Percentiles rank a stretch among this genome's conserved stretches.
Conservation (phyloP, 2,329 filamentous ascomycete species). For the Colletotrichum sp. region DNA sequence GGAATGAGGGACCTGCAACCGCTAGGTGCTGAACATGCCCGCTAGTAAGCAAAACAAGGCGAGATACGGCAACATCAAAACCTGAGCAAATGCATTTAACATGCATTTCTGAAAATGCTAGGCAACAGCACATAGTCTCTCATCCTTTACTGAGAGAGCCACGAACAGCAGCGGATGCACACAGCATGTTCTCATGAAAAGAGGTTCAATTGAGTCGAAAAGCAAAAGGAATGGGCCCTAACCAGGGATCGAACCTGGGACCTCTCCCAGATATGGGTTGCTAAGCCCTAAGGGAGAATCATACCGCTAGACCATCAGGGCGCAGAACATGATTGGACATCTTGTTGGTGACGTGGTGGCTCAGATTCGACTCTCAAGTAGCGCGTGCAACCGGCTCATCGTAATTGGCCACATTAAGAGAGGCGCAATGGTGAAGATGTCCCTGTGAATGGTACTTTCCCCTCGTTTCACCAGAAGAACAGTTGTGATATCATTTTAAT, state of each 20-base stretch:
- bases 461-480: not conserved
- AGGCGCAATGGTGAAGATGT: not conserved
- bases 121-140: too few relatives aligned
- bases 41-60: too few relatives aligned
- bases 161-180: too few relatives aligned
- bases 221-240: not conserved
- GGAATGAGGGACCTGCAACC: too few relatives aligned
- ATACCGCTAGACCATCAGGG: not conserved
- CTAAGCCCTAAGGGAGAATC: not conserved
- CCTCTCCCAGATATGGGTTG: not conserved
- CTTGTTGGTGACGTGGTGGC: rapidly evolving
- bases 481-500: not conserved
- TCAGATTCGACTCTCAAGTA: rapidly evolving
- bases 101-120: too few relatives aligned
- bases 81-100: too few relatives aligned
- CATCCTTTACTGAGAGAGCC: too few relatives aligned
- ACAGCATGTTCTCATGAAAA: too few relatives aligned
- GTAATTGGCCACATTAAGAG: rapidly evolving
- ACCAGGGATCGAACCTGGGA: not conserved
- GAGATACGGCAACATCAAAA: too few relatives aligned
- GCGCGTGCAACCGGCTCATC: rapidly evolving
- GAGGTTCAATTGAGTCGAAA: too few relatives aligned
- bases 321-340: not conserved
- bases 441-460: not conserved
- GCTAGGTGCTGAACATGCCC: too few relatives aligned